phyloP scores from a whole-genome alignment of 371 early-diverging fungal genomes.

The Synchytrium microbalum region DNA sequence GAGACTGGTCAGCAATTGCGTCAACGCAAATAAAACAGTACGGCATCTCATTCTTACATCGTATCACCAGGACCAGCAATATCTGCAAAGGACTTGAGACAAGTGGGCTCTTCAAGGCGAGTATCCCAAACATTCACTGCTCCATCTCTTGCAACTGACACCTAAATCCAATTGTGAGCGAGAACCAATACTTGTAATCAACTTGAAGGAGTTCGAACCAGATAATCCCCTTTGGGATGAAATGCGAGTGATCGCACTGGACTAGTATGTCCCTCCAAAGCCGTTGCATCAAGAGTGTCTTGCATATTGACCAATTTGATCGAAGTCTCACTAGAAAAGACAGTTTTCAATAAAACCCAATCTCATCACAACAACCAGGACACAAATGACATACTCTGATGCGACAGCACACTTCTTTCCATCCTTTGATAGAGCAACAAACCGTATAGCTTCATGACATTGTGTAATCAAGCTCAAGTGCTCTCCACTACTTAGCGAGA shows the following conservation, averaged over 20 bases:
- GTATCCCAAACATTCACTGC: constrained; percentile 54
- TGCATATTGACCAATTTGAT: constrained; percentile 16
- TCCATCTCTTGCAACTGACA: constrained; percentile 54
- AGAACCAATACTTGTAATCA: neutral
- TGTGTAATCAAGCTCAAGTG: constrained; percentile 6
- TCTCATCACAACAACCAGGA: neutral
- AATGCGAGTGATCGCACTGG: constrained; percentile 37
- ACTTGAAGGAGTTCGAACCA: constrained; percentile 17
- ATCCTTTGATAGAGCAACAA: constrained; percentile 12
- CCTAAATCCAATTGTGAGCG: constrained; percentile 7
- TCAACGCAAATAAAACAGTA: neutral
- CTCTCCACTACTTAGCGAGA: neutral
- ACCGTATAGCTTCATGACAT: constrained; percentile 13
- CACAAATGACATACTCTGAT: constrained; percentile 11
- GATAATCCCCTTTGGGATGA: constrained; percentile 33
- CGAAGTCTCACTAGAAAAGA: constrained; percentile 8
- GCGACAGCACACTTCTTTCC: constrained; percentile 15
- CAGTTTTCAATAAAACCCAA: no score
- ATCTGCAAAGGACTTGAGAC: constrained; percentile 24
- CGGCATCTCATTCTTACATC: neutral
- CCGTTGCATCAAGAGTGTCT: constrained; percentile 14
- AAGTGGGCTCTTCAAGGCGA: constrained; percentile 33
- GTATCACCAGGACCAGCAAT: constrained; percentile 11
- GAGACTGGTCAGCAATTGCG: neutral
- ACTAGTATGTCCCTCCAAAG: constrained; percentile 33